Percentiles rank a stretch among this genome's conserved stretches.
These are phyloP conservation scores for Bonia amplexicaulis DNA, from an alignment of 176 grass and related monocot genomes.

Conservation along the genomic window DNA sequence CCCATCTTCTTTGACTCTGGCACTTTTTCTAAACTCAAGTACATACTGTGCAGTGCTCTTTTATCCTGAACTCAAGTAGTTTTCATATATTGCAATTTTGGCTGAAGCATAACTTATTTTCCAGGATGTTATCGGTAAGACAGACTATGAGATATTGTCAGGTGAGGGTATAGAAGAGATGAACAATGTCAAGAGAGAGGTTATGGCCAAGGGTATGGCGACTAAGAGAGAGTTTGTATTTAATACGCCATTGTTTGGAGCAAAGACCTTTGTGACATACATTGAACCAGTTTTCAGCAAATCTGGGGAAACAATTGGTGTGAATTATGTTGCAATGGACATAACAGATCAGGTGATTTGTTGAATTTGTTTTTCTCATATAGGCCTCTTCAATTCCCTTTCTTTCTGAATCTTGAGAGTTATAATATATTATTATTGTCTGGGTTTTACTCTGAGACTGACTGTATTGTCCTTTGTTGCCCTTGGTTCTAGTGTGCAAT, in stretches of 20 bases:
- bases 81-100: constrained; percentile 18
- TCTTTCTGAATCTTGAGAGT: constrained; percentile 8
- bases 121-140: constrained; percentile 97
- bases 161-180: constrained; percentile 78
- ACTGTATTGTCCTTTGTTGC: not conserved
- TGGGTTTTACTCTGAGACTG: not conserved
- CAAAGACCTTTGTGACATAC: constrained; percentile 87
- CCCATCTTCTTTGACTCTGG: no score
- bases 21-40: no score
- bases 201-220: constrained; percentile 53
- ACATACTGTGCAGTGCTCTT: not conserved
- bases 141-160: constrained; percentile 78
- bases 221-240: constrained; percentile 87
- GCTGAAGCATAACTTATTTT: constrained; percentile 17
- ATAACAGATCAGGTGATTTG: constrained; percentile 78
- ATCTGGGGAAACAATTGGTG: constrained; percentile 61
- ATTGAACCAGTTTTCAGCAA: constrained; percentile 90
- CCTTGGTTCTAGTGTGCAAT: not conserved
- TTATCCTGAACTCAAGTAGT: constrained; percentile 8
- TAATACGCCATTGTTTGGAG: constrained; percentile 76
- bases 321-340: constrained; percentile 94
- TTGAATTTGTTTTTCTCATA: constrained; percentile 13
- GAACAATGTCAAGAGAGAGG: constrained; percentile 77
- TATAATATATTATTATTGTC: not conserved
- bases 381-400: constrained; percentile 7